phyloP scores from a whole-genome alignment of 345 rosid species.

The Murraya koenigii region DNA sequence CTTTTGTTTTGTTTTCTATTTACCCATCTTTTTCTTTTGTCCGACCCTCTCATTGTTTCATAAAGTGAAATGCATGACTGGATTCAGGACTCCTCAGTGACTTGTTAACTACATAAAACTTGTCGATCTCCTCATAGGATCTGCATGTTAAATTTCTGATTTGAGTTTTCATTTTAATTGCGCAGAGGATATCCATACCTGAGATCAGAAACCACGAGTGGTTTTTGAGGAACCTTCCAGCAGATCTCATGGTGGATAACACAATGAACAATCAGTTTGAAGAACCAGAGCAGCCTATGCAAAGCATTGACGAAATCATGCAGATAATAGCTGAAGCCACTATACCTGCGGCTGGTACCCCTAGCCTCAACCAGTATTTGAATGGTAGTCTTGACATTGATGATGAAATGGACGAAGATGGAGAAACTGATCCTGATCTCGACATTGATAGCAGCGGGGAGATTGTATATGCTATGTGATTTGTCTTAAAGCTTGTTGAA shows the following conservation, averaged over 20 bases:
- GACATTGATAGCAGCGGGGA: slow-evolving; percentile 98
- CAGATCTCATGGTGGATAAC: slow-evolving; percentile 72
- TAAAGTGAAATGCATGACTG: neutral
- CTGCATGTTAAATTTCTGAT: neutral
- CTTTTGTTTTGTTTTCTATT: neutral
- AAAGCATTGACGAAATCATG: slow-evolving; percentile 87
- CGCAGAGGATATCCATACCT: slow-evolving; percentile 86
- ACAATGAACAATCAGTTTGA: slow-evolving; percentile 55
- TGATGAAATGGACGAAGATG: slow-evolving; percentile 95
- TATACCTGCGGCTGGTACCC: slow-evolving; percentile 73
- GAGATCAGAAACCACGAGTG: slow-evolving; percentile 89
- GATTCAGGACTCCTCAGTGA: neutral
- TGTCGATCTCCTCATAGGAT: neutral
- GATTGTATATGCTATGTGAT: slow-evolving; percentile 86
- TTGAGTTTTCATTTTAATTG: slow-evolving; percentile 19
- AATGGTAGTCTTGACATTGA: slow-evolving; percentile 85
- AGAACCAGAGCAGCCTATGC: slow-evolving; percentile 83
- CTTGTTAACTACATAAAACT: neutral
- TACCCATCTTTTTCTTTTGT: neutral
- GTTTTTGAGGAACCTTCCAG: slow-evolving; percentile 93
- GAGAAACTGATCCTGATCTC: slow-evolving; percentile 85
- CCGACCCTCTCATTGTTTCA: too few species aligned
- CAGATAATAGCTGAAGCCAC: slow-evolving; percentile 95
- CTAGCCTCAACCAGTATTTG: slow-evolving; percentile 61
- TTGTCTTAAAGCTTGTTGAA: neutral